Base-by-base conservation (phyloP, 768 basidiomycete species). In the Boletus fagicola region DNA sequence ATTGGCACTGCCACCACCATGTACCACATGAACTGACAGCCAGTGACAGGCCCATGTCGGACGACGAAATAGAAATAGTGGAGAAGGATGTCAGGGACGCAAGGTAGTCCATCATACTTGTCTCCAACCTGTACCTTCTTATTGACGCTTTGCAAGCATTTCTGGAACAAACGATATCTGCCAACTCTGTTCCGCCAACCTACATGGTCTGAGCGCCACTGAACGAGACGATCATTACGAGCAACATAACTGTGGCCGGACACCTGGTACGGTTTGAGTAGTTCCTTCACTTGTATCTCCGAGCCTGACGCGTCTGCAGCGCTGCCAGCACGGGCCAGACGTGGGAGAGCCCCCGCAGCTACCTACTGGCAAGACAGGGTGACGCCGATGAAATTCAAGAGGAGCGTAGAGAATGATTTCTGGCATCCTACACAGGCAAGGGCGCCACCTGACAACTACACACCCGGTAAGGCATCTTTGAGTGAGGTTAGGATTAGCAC, bases 181-280 rank as follows among this genome's bases (percentile, higher is more conserved):
- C 67, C 80, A 77, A 47, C 66, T 88, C 48, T 91, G 89, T 62
- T 51, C 58, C 16, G 12, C 40, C 18, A 72, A 78, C 51, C 69
- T 91, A 12, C 65, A 72, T 16, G 61, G 64, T 5, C 64, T 82
- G 44, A 68, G 76, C 7, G 49, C 67, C 0, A 15, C 59, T 2
- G 67, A 81, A 59, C 80, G 84, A 26, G 68, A 80, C 52, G 62
- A 67, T 12, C 90, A 92, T 63, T 88, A 85, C 63, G 75, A 83
- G 4, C 35, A 57, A 3, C 88, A 90, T 67, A 69, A 78, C 28
- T 11, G 43, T 18, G 46, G 66, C 5, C 65, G 64, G 30, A 39
- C 64, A 46, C 33, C 13, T 20, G 40, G 62, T 73, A 26, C 30
- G 57, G 30, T 28, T 40, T 35, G 26, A 7, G 3, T 11, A 4